Base-by-base conservation (phyloP, 2,329 filamentous ascomycete species). In the Fusarium denticulatum region DNA sequence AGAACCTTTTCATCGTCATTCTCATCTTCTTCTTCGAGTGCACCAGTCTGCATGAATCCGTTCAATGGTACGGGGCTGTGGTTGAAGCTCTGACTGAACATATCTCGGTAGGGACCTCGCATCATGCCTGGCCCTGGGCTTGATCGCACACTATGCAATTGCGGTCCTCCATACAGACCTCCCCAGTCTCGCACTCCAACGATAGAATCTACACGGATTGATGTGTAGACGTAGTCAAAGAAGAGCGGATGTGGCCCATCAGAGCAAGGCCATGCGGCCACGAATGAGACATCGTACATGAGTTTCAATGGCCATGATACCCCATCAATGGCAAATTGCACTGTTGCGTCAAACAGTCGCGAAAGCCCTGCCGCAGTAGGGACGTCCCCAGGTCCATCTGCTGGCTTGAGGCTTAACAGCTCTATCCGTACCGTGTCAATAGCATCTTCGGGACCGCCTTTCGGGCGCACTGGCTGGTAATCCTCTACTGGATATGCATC, bases 391-490 rank as follows among this genome's bases (percentile, higher is more conserved):
- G 73, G 57, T 58, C 71, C 70, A n/a, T 79, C 76, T n/a, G 84
- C 80, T 6, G 86, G 83, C 64, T 86, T 86, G 58, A 94, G 87
- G 57, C 85, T 88, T 26, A 94, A 84, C 76, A 91, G 87, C 81
- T 94, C 91, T 70, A 94, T 89, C 49, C 92, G 88, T 40, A 94
- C 91, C 22, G 89, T 87, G 78, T 94, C 91, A 18, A 89, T 84
- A 20, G 88, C 83, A 67, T 90, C 87, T 64, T 90, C 88, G 7
- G 82, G 80, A 61, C 89, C 86, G 14, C 90, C 87, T 10, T 60
- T 68, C 4, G 91, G 88, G 36, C 85, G 80, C 4, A 90, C 85
- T 9, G 93, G 85, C 55, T 89, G 83, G 81, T 94, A 95, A 75
- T 95, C 92, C 32, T 85, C 84, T 15, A 93, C 87, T 1, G 91